phyloP scores from a whole-genome alignment of 2,329 filamentous ascomycete genomes.

The Xylariaceae sp. region DNA sequence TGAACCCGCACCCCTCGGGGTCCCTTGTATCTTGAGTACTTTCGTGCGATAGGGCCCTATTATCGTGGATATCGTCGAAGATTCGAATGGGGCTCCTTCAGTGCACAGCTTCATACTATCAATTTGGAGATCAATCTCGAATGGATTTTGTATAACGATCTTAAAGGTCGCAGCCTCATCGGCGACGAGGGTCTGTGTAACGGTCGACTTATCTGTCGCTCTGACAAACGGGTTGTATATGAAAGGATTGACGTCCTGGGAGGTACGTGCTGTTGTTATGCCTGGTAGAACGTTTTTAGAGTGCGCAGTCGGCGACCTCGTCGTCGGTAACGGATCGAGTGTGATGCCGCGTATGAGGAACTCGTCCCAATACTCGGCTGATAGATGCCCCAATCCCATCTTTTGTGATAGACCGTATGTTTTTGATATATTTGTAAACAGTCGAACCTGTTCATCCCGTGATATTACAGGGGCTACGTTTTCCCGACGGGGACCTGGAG shows the following conservation, averaged over 20 bases:
- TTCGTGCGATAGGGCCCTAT: conserved; percentile 82
- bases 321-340: conserved; percentile 56
- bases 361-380: conserved; percentile 94
- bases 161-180: conserved; percentile 72
- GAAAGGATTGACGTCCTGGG: conserved; percentile 71
- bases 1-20: conserved; percentile 59
- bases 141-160: conserved; percentile 87
- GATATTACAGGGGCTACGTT: conserved; percentile 65
- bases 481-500: conserved; percentile 62
- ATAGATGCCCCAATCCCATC: conserved; percentile 62
- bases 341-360: conserved; percentile 78
- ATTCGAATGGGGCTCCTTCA: conserved; percentile 67
- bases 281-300: conserved; percentile 50
- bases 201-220: conserved; percentile 51
- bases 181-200: conserved; percentile 68
- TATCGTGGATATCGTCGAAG: conserved; percentile 56
- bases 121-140: conserved; percentile 86
- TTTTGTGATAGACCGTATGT: conserved; percentile 73
- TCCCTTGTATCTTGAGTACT: conserved; percentile 64
- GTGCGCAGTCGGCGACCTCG: conserved; percentile 61
- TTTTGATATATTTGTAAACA: conserved; percentile 80
- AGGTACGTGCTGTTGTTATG: conserved; percentile 44
- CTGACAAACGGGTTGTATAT: conserved; percentile 93
- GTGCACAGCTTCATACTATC: conserved; percentile 72
- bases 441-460: conserved; percentile 75